Evolutionary conservation across 1,284 basidiomycete genomes (phyloP), one percentile per base, ranked within the genome.

Genomic region (Ceratobasidium sp.): DNA sequence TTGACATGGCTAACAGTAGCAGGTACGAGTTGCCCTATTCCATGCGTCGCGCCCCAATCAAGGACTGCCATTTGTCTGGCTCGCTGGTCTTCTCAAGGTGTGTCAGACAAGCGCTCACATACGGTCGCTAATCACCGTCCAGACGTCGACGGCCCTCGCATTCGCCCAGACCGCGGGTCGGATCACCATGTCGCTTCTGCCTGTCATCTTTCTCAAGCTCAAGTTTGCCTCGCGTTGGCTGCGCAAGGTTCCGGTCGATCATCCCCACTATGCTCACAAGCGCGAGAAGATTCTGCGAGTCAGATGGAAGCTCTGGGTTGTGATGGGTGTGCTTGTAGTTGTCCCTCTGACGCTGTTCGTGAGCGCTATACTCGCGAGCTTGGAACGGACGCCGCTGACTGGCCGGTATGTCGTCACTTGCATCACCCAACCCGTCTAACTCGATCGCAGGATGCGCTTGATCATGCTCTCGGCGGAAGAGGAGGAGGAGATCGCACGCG

Each of bases 391-490:
- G 3, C 93, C 93, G 1, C 80, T 94, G 68, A 94, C 93, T 6
- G 93, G 93, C 72, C 83, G 91, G 88, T 91, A 72, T 62, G 85
- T 77, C 15, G 7, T 34, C 5, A 27, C 22, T 25, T 49, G 6
- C 27, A 50, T 32, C 17, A 2, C 29, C 8, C 45, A 40, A n/a
- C 7, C 2, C 10, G n/a, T 32, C 17, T 49, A 29, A 70, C 13
- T 31, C 13, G 49, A 20, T 55, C 13, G 6, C 69, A 92, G 93
- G 73, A 92, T 89, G 90, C 84, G 93, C 60, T 78, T 94, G 71
- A 94, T 96, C 70, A 82, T 95, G 13, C 83, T 96, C 8, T 94
- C 93, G 0, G 92, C 93, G 0, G 91, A 94, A 74, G 94, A 96
- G 78, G 94, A 96, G 76, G 92, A 94, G 53, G 86, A 87, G 20